phyloP scores from a whole-genome alignment of 768 basidiomycete genomes.

The Pisolithus orientalis region DNA sequence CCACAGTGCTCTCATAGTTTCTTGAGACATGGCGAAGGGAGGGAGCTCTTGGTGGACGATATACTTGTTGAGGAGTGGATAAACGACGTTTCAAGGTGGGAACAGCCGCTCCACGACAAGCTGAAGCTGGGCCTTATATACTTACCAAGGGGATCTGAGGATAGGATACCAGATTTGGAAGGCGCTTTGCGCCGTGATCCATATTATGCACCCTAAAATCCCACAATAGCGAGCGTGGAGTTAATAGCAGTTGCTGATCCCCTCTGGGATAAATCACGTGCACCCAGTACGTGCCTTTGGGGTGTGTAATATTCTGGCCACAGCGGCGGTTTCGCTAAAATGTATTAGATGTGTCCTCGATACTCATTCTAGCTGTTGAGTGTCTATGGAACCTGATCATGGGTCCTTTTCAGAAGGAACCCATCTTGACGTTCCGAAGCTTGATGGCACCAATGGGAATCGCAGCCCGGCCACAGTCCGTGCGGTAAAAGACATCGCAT shows the following conservation, averaged over 20 bases:
- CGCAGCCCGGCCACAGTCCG: conserved; percentile 3
- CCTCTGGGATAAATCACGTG: neutral
- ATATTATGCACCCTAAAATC: neutral
- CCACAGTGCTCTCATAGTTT: conserved; percentile 71
- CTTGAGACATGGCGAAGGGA: conserved; percentile 40
- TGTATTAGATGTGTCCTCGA: no score
- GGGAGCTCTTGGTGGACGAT: neutral
- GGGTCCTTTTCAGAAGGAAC: conserved; percentile 6
- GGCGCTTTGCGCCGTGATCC: neutral
- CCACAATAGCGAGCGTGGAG: neutral
- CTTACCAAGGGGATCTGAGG: neutral
- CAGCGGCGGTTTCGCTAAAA: no score
- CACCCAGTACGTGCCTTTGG: no score
- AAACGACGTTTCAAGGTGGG: no score
- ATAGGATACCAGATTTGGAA: neutral
- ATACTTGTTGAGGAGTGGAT: no score
- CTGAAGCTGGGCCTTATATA: neutral
- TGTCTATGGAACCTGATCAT: conserved; percentile 11
- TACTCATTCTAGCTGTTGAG: neutral
- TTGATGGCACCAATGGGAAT: neutral
- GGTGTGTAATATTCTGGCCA: no score
- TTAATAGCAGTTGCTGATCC: neutral
- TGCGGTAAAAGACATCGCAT: conserved; percentile 42
- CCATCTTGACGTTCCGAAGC: neutral
- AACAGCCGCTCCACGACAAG: no score